phyloP scores from a whole-genome alignment of 202 grass and related monocot species.

The Carex arenaria region DNA sequence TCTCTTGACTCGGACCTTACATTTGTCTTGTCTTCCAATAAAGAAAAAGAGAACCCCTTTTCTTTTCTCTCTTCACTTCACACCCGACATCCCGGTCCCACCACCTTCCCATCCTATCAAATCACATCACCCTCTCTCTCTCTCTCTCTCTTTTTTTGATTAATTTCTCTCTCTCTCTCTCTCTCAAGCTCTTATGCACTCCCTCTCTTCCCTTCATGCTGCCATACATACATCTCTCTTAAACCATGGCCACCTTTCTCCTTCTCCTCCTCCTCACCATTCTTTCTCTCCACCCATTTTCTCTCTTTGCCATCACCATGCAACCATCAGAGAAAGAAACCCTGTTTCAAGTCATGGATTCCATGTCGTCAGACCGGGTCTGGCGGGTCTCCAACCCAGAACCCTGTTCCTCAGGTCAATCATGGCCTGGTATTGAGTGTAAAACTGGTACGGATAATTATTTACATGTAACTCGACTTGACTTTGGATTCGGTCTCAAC shows the following conservation, averaged over 20 bases:
- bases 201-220: conserved; percentile 2
- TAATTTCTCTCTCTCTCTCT: conserved; percentile 27
- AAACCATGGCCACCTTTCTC: conserved; percentile 27
- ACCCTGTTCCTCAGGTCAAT: conserved; percentile 42
- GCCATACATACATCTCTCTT: conserved; percentile 21
- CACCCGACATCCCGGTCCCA: conserved; percentile 17
- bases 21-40: conserved; percentile 25
- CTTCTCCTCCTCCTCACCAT: conserved; percentile 22
- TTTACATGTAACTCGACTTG: conserved; percentile 70
- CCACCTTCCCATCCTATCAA: conserved; percentile 19
- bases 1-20: conserved; percentile 17
- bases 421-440: conserved; percentile 94
- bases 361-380: conserved; percentile 74
- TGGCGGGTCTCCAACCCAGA: conserved; percentile 80
- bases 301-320: conserved; percentile 35
- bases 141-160: conserved; percentile 22
- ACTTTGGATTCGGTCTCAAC: conserved; percentile 79
- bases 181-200: conserved; percentile 5
- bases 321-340: conserved; percentile 53
- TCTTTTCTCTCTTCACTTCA: conserved; percentile 6
- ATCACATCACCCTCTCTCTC: conserved; percentile 9
- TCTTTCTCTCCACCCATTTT: conserved; percentile 1
- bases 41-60: background rate
- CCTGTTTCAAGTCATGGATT: conserved; percentile 76
- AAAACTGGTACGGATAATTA: conserved; percentile 34